Conservation (phyloP, 192 early-diverging fungal genomes). For the Linnemannia elongata region DNA sequence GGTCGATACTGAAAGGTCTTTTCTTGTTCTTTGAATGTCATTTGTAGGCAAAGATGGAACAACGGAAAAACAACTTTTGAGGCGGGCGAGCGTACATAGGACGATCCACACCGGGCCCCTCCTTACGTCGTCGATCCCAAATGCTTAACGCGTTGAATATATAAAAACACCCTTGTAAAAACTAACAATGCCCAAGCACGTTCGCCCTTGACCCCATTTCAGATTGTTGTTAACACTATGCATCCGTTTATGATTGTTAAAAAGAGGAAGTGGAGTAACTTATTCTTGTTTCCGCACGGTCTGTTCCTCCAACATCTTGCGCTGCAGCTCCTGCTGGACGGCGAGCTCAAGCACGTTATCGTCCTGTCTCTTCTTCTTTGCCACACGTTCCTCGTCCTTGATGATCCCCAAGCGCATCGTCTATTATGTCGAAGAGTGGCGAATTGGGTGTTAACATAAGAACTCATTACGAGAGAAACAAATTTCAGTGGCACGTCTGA, state of each 20-base stretch:
- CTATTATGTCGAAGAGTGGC: constrained; percentile 2
- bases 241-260: background rate
- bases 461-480: background rate
- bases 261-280: background rate
- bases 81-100: background rate
- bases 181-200: too few relatives aligned
- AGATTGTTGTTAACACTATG: too few relatives aligned
- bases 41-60: constrained; percentile 40
- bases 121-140: too few relatives aligned
- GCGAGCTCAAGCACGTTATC: constrained; percentile 56
- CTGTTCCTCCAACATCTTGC: constrained; percentile 53
- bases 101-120: too few relatives aligned
- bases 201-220: too few relatives aligned
- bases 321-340: constrained; percentile 54
- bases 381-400: constrained; percentile 54
- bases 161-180: too few relatives aligned
- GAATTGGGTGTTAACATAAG: background rate
- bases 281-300: constrained; percentile 33
- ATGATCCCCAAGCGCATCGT: constrained; percentile 50
- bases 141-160: too few relatives aligned
- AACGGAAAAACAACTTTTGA: constrained; percentile 47
- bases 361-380: constrained; percentile 55
- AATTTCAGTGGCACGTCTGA: background rate
- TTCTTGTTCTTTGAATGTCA: background rate
- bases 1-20: background rate